phyloP scores from a whole-genome alignment of 371 early-diverging fungal species.

The Massospora cicadina region DNA sequence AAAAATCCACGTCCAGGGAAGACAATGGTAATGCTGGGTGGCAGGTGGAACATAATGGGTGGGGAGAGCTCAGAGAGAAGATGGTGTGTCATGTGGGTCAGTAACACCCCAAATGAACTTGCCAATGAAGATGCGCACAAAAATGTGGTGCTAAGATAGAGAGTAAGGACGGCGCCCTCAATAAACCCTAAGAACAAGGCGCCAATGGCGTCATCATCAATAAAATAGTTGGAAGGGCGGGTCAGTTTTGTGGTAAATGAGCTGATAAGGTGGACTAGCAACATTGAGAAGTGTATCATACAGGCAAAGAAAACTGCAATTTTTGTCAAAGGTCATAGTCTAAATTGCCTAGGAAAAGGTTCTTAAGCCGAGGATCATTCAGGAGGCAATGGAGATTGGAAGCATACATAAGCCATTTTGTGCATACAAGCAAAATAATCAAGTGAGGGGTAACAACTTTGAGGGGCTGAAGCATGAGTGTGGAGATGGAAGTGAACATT shows the following conservation, averaged over 20 bases:
- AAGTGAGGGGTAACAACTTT: neutral
- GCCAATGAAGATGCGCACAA: neutral
- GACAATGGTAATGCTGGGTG: neutral
- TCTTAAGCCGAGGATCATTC: neutral
- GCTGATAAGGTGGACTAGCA: neutral
- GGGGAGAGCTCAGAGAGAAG: neutral
- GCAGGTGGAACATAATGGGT: neutral
- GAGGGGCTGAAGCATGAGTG: neutral
- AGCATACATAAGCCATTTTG: constrained; percentile 2
- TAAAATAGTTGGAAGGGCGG: neutral
- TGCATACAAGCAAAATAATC: neutral
- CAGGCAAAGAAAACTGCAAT: neutral
- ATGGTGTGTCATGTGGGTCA: neutral
- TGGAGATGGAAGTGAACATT: constrained; percentile 9
- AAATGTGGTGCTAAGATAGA: neutral
- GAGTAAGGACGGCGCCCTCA: neutral
- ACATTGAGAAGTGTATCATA: neutral
- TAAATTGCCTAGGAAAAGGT: neutral
- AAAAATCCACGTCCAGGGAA: neutral
- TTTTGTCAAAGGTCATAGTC: neutral
- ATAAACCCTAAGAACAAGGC: neutral
- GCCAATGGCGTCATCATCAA: neutral
- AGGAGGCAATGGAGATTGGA: neutral
- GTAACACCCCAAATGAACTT: constrained; percentile 1
- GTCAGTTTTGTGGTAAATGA: neutral